These are phyloP conservation scores for Houttuynia cordata DNA, from an alignment of 164 flowering plant species.

Conservation along the genomic window DNA sequence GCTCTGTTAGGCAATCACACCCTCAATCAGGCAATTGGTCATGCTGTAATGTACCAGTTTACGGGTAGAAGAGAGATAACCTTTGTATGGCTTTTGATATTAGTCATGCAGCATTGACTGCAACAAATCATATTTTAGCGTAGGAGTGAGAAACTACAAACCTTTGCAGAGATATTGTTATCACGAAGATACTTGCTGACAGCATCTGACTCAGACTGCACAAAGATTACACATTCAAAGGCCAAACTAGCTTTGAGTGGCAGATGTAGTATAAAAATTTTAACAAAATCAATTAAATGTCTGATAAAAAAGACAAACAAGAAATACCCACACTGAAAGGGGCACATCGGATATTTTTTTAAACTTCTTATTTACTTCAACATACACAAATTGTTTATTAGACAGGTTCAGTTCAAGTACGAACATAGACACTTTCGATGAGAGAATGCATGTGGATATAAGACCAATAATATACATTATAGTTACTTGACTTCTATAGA, in stretches of 20 bases:
- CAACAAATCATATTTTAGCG: too few species aligned
- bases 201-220: slow-evolving; percentile 81
- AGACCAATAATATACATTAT: too few species aligned
- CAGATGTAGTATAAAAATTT: not conserved
- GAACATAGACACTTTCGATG: not conserved
- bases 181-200: slow-evolving; percentile 73
- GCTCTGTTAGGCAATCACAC: slow-evolving; percentile 36
- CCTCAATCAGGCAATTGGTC: slow-evolving; percentile 4
- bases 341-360: not conserved
- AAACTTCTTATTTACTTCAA: not conserved
- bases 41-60: not conserved
- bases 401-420: too few species aligned
- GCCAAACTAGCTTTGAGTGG: not conserved
- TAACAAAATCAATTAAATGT: not conserved
- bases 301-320: not conserved
- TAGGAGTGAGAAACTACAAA: slow-evolving; percentile 14
- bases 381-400: too few species aligned
- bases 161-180: slow-evolving; percentile 77
- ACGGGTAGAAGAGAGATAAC: not conserved
- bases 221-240: slow-evolving; percentile 2
- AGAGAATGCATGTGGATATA: not conserved
- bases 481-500: too few species aligned
- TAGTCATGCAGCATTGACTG: not conserved
- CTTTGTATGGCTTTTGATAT: not conserved
- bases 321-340: not conserved